These are phyloP conservation scores for Paramecium octaurelia DNA, from an alignment of 73 alveolate genomes.

Conservation along the genomic window DNA sequence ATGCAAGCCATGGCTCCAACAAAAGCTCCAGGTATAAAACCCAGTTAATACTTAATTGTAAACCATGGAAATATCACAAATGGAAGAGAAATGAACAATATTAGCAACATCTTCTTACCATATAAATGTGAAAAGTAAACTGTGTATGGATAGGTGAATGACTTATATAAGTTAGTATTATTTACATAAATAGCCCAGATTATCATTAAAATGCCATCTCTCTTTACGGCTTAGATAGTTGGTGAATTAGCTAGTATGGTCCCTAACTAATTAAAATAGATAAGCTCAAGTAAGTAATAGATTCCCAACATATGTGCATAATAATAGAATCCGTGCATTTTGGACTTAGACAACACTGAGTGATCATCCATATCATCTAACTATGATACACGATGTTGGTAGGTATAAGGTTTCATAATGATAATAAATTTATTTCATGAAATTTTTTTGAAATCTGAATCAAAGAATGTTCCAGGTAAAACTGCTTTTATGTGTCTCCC, in stretches of 20 bases:
- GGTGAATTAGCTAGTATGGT: not conserved
- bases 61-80: not conserved
- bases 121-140: not conserved
- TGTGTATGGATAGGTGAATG: constrained; percentile 10
- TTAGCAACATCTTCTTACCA: not conserved
- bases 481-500: constrained; percentile 50
- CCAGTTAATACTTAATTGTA: not conserved
- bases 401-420: not conserved
- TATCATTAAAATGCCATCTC: not conserved
- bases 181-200: not conserved
- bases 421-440: not conserved
- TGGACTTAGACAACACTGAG: not conserved
- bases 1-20: not conserved
- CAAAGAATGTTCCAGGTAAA: constrained; percentile 24
- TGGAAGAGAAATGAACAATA: not conserved
- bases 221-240: not conserved
- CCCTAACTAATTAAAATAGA: not conserved
- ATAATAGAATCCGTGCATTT: not conserved
- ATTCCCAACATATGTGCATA: not conserved
- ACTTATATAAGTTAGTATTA: not conserved
- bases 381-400: not conserved
- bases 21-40: constrained; percentile 14
- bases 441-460: constrained; percentile 38
- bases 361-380: constrained; percentile 22
- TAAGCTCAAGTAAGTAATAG: not conserved